These are phyloP conservation scores for Babesia bovis DNA, from an alignment of 169 alveolate genomes.

Conservation along the genomic window DNA sequence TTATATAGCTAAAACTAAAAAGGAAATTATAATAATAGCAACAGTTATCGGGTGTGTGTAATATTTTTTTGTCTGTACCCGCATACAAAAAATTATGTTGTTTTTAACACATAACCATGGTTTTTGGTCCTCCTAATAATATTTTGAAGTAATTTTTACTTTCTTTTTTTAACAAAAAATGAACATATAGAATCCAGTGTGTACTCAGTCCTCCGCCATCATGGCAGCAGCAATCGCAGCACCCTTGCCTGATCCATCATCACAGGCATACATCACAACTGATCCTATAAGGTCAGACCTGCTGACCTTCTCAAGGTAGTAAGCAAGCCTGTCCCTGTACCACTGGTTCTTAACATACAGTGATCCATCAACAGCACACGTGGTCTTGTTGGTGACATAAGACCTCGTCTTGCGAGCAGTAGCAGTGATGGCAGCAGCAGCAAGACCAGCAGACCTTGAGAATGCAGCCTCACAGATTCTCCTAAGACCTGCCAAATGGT, in stretches of 20 bases:
- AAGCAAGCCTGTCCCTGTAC: conserved; percentile 74
- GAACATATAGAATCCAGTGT: too few species aligned
- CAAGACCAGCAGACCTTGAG: conserved; percentile 84
- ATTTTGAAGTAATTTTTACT: too few species aligned
- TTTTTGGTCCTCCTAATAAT: too few species aligned
- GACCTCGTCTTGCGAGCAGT: conserved; percentile 78
- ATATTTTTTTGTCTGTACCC: too few species aligned
- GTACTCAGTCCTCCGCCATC: too few species aligned
- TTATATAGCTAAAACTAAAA: conserved; percentile 8
- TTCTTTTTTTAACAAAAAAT: too few species aligned
- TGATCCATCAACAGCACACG: conserved; percentile 85
- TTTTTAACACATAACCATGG: too few species aligned
- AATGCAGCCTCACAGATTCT: conserved; percentile 77
- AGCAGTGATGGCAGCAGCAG: conserved; percentile 81
- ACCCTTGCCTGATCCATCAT: conserved; percentile 88
- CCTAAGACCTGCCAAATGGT: conserved; percentile 57
- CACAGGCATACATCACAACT: conserved; percentile 73
- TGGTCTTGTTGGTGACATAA: conserved; percentile 66
- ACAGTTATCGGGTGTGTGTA: too few species aligned
- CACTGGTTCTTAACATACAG: conserved; percentile 80
- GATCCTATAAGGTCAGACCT: conserved; percentile 73
- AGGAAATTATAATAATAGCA: not conserved
- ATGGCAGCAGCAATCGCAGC: conserved; percentile 89
- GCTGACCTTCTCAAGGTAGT: conserved; percentile 68
- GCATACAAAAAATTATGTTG: too few species aligned